phyloP scores from a whole-genome alignment of 176 grass and related monocot species.

The Oryza glaberrima region DNA sequence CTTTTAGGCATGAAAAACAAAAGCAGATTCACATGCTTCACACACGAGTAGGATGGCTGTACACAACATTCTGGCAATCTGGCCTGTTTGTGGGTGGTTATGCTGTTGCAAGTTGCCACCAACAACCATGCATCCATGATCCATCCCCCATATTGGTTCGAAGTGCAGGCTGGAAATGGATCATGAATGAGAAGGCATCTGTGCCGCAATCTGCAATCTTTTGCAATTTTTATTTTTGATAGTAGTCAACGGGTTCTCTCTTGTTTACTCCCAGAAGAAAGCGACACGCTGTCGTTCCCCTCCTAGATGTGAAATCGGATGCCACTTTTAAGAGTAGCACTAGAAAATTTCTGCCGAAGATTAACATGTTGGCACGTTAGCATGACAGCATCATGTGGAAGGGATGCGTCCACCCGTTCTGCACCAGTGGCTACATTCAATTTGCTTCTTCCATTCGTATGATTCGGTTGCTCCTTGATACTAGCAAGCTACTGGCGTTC shows the following conservation, averaged over 20 bases:
- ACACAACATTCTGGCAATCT: neutral
- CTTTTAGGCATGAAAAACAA: neutral
- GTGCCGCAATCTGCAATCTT: neutral
- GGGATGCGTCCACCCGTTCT: neutral
- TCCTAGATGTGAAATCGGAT: constrained; percentile 19
- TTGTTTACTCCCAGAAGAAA: neutral
- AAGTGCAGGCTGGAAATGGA: neutral
- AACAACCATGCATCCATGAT: neutral
- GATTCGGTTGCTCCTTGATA: neutral
- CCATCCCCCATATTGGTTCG: neutral
- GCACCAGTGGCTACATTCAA: neutral
- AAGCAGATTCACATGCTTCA: neutral
- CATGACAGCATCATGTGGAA: neutral
- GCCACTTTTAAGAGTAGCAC: neutral
- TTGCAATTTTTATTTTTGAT: constrained; percentile 26
- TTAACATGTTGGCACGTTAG: neutral
- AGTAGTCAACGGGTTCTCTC: neutral
- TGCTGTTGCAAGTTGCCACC: constrained; percentile 1
- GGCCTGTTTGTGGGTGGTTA: neutral
- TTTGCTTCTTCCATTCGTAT: neutral
- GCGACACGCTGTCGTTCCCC: neutral
- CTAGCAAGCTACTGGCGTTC: neutral
- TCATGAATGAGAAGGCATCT: neutral
- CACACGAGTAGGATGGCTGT: neutral
- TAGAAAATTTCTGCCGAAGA: neutral